These are phyloP conservation scores for Ensete ventricosum DNA, from an alignment of 176 grass and related monocot genomes.

Conservation along the genomic window DNA sequence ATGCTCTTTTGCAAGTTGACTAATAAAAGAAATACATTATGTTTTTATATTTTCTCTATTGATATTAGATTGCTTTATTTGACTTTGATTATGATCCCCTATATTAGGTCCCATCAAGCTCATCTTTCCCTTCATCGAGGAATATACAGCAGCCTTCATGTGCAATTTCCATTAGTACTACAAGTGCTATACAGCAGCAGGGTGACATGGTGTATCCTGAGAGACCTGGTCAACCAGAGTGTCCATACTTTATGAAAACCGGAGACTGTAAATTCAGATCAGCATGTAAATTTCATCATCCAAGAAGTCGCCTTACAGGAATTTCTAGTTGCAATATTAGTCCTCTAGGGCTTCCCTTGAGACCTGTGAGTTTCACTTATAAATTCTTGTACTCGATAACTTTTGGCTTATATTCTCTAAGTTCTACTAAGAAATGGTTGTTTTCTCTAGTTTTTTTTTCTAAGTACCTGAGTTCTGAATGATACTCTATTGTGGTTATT, in stretches of 20 bases:
- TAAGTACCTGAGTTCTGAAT: no score
- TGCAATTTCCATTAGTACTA: neutral
- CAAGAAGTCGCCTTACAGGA: neutral
- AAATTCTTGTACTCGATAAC: neutral
- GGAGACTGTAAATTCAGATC: slow-evolving; percentile 9
- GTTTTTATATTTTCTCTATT: no score
- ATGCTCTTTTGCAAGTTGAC: no score
- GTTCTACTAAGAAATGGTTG: neutral
- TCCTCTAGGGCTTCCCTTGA: slow-evolving; percentile 4
- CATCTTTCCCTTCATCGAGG: neutral
- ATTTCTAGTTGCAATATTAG: neutral
- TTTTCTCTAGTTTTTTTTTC: no score
- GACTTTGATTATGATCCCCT: neutral
- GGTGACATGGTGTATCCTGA: neutral
- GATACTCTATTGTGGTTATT: no score
- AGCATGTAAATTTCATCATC: slow-evolving; percentile 14
- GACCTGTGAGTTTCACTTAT: neutral
- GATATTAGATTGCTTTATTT: neutral
- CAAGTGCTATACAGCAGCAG: neutral
- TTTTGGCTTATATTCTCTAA: neutral
- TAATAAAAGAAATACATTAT: no score
- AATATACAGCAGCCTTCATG: neutral
- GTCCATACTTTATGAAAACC: slow-evolving; percentile 9
- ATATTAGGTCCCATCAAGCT: neutral
- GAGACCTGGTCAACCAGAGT: slow-evolving; percentile 8